Evolutionary conservation across 2,329 filamentous ascomycete species (phyloP).

Genomic region (Fusarium cyanostomum): DNA sequence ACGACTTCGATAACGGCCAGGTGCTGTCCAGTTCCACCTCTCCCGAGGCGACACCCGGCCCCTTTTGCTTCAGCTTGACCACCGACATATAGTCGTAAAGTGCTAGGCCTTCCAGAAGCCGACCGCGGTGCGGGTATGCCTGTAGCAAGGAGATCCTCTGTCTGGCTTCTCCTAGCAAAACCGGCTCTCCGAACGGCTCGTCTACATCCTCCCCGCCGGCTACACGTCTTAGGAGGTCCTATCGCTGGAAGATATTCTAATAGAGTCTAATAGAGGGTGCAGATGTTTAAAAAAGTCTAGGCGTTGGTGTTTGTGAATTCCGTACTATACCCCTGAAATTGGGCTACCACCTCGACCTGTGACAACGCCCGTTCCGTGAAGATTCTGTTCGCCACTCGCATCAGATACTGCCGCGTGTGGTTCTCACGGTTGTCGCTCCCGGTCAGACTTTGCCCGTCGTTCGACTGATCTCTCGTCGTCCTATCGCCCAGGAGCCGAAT

Average conservation of each 20-base stretch:
- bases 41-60: background rate
- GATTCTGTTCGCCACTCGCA: background rate
- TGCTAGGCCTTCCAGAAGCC: background rate
- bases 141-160: constrained; percentile 1
- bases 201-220: background rate
- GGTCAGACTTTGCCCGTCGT: background rate
- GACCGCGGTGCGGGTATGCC: constrained; percentile 8
- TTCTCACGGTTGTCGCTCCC: background rate
- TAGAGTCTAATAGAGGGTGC: background rate
- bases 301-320: background rate
- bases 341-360: background rate
- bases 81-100: constrained; percentile 16
- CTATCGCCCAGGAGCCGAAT: background rate
- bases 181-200: background rate
- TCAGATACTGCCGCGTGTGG: background rate
- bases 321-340: background rate
- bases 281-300: background rate
- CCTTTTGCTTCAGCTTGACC: constrained; percentile 1
- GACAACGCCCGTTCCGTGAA: background rate
- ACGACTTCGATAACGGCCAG: background rate
- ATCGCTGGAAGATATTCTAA: background rate
- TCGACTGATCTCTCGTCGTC: background rate
- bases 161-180: background rate
- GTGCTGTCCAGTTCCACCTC: background rate
- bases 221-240: background rate